Evolutionary conservation across 2,329 filamentous ascomycete genomes (phyloP).

Genomic region (Clarireedia sp.): DNA sequence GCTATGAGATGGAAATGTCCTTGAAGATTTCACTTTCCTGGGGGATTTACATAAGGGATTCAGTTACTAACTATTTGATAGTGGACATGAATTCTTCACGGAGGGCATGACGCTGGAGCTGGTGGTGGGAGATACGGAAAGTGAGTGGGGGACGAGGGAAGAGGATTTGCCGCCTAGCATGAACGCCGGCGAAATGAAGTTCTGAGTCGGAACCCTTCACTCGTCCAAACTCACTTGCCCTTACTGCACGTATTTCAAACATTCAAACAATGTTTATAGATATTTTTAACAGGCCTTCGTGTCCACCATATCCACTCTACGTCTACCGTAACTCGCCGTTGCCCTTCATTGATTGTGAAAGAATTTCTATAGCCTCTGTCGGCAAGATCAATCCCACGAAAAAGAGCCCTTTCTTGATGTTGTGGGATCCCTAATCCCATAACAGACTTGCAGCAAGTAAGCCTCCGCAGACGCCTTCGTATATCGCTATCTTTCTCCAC

Average conservation of each 20-base stretch:
- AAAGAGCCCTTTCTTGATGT: background rate
- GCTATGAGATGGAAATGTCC: background rate
- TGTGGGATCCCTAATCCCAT: background rate
- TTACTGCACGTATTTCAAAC: too few species aligned
- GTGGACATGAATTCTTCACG: conserved; percentile 56
- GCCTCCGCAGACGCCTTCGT: background rate
- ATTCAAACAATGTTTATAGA: too few species aligned
- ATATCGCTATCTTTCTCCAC: conserved; percentile 1
- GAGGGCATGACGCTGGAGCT: conserved; percentile 57
- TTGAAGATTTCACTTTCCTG: background rate
- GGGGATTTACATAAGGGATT: background rate
- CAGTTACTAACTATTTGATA: background rate
- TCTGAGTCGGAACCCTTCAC: too few species aligned
- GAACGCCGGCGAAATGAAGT: background rate
- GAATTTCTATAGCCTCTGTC: too few species aligned
- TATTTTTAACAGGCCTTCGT: too few species aligned
- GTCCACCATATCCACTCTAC: too few species aligned
- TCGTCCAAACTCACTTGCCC: too few species aligned
- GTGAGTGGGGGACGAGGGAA: conserved; percentile 51
- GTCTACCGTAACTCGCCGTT: too few species aligned
- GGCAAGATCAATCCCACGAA: too few species aligned
- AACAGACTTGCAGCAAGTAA: conserved; percentile 2
- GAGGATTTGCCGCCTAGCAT: conserved; percentile 54
- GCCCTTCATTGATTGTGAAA: too few species aligned
- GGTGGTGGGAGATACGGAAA: conserved; percentile 50